phyloP scores from a whole-genome alignment of 2,329 filamentous ascomycete species.

The Colletotrichum sp. region DNA sequence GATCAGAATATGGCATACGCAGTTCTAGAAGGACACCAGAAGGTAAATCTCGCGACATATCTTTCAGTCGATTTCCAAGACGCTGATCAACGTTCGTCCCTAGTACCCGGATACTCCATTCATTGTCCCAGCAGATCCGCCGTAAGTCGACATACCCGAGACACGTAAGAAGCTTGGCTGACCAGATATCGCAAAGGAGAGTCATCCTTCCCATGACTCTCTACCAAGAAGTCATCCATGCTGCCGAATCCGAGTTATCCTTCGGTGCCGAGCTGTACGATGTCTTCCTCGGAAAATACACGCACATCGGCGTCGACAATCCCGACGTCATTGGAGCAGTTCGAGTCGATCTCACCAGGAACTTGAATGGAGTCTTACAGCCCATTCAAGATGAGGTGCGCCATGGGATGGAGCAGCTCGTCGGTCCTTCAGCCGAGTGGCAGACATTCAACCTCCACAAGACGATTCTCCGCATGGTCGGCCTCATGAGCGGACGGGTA shows the following conservation, averaged over 20 bases:
- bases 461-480: conserved; percentile 27
- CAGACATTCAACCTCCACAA: conserved; percentile 22
- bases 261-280: conserved; percentile 17
- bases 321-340: neutral
- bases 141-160: neutral
- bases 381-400: conserved; percentile 16
- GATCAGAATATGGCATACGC: neutral
- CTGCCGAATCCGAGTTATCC: conserved; percentile 1
- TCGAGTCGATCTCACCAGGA: conserved; percentile 12
- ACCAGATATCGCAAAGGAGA: neutral
- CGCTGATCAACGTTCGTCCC: neutral
- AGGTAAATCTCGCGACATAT: neutral
- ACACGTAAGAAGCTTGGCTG: neutral
- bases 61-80: neutral
- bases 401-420: neutral
- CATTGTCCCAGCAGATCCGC: conserved; percentile 1
- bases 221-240: conserved; percentile 12
- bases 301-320: conserved; percentile 11
- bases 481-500: conserved; percentile 28
- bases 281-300: conserved; percentile 19
- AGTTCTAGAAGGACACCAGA: neutral
- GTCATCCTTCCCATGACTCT: conserved; percentile 14
- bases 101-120: conserved; percentile 12
- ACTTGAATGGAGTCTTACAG: neutral
- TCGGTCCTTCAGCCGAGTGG: conserved; percentile 17